A percentile compares a stretch with the other conserved stretches of the same genome.
phyloP scores from a whole-genome alignment of 331 rosid genomes.

The Rhamnella rubrinervis region DNA sequence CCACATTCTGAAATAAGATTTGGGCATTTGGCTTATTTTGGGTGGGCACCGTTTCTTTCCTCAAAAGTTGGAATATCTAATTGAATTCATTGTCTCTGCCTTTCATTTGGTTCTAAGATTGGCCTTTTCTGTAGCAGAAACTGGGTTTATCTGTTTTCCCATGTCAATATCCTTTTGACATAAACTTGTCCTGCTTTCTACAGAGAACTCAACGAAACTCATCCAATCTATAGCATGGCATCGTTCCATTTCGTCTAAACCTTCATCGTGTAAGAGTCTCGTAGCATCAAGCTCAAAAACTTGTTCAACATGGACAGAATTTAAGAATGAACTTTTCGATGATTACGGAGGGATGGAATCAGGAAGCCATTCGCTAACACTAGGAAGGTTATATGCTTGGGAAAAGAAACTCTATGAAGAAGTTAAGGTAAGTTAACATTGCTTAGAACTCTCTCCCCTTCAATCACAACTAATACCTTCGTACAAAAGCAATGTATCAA shows the following conservation, averaged over 20 bases:
- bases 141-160: neutral
- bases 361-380: conserved; percentile 89
- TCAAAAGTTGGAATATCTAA: conserved; percentile 11
- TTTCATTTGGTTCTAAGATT: conserved; percentile 3
- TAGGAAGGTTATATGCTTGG: conserved; percentile 92
- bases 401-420: conserved; percentile 95
- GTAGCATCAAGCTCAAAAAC: conserved; percentile 60
- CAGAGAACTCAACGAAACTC: conserved; percentile 92
- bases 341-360: conserved; percentile 89
- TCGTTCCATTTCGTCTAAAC: conserved; percentile 56
- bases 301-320: conserved; percentile 72
- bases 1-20: neutral
- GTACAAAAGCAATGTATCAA: no score
- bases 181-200: conserved; percentile 27
- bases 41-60: neutral
- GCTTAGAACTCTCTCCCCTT: neutral
- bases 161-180: neutral
- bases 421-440: conserved; percentile 65
- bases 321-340: conserved; percentile 74
- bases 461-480: neutral
- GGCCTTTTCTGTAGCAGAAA: neutral
- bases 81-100: neutral
- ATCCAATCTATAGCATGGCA: conserved; percentile 78
- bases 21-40: neutral
- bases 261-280: conserved; percentile 83